Conservation (phyloP, 169 alveolate species). For the Plasmodium gonderi region DNA sequence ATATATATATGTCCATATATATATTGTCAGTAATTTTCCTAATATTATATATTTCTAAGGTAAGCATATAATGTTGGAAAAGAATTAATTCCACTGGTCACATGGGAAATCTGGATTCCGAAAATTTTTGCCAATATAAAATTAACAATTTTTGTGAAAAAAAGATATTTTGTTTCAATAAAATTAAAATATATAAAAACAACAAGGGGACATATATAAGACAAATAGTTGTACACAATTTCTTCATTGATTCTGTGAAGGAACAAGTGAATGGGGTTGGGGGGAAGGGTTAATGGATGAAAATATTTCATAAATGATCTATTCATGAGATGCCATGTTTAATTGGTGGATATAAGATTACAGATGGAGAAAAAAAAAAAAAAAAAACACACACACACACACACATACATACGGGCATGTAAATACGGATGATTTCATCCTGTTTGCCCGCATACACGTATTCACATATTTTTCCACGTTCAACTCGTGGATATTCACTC, state of each 20-base stretch:
- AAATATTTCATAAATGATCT: not conserved
- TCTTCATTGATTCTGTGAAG: constrained; percentile 65
- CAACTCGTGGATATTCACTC: not conserved
- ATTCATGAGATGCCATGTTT: no score
- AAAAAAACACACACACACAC: not conserved
- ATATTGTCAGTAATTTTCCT: not conserved
- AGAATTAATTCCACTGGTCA: constrained; percentile 27
- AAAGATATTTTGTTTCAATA: constrained; percentile 53
- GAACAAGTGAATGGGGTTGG: not conserved
- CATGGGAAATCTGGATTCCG: constrained; percentile 52
- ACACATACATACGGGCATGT: not conserved
- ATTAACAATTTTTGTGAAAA: constrained; percentile 56
- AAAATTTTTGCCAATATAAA: constrained; percentile 24
- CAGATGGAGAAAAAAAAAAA: not conserved
- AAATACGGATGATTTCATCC: not conserved
- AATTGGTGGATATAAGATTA: not conserved
- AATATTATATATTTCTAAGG: constrained; percentile 31
- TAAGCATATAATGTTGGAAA: constrained; percentile 65
- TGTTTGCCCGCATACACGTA: not conserved
- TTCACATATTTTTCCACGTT: not conserved
- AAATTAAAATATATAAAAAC: constrained; percentile 69
- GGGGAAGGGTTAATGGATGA: no score
- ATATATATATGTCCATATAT: not conserved
- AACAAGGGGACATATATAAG: constrained; percentile 53
- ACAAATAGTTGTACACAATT: constrained; percentile 65